Conservation (phyloP, 2,329 filamentous ascomycete genomes). For the Macrophomina phaseolina region DNA sequence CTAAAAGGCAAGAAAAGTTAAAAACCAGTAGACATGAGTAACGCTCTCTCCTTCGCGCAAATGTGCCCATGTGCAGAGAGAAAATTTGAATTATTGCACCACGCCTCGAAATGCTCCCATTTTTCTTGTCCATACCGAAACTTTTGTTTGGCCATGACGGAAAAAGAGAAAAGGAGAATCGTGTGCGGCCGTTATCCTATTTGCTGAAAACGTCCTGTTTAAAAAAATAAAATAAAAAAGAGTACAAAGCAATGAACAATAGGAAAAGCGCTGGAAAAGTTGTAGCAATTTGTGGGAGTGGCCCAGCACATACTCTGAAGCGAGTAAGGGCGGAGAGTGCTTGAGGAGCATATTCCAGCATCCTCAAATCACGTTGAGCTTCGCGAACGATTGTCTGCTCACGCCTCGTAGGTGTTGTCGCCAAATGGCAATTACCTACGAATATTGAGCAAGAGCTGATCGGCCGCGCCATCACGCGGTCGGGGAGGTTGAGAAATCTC, state of each 20-base stretch:
- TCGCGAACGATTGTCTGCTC: background rate
- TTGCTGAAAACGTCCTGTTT: background rate
- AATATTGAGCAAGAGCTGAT: background rate
- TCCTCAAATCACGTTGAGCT: constrained; percentile 12
- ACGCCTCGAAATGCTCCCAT: constrained; percentile 15
- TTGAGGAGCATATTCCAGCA: constrained; percentile 29
- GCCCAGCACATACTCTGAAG: background rate
- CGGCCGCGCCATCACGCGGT: background rate
- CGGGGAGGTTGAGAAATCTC: background rate
- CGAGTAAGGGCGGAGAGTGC: background rate
- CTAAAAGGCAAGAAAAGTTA: background rate
- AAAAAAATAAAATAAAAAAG: no score
- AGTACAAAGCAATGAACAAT: background rate
- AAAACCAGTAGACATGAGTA: background rate
- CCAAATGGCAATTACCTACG: background rate
- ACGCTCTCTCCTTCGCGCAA: background rate
- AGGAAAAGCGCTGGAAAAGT: background rate
- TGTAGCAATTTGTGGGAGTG: constrained; percentile 9
- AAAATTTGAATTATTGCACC: background rate
- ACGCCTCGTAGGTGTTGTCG: background rate
- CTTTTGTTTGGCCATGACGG: constrained; percentile 13
- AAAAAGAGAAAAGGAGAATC: constrained; percentile 10
- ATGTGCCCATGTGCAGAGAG: background rate
- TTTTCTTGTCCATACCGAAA: constrained; percentile 5
- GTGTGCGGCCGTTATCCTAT: constrained; percentile 6